Evolutionary conservation across 768 basidiomycete species (phyloP).

Genomic region (Suillus subaureus): DNA sequence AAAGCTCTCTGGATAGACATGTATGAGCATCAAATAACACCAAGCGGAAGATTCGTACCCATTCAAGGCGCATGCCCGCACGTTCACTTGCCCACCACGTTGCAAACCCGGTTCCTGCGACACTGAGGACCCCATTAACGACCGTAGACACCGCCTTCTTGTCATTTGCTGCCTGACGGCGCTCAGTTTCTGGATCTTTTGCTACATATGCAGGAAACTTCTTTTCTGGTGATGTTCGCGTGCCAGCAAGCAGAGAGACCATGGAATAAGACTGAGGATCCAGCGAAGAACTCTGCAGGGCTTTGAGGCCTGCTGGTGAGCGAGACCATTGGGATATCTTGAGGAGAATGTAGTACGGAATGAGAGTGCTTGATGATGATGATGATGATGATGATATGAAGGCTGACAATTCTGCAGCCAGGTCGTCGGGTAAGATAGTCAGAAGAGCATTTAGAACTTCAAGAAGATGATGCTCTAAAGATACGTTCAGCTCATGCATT

Average conservation of each 20-base stretch:
- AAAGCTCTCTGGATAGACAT: constrained; percentile 51
- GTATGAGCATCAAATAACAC: constrained; percentile 12
- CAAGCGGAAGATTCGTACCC: constrained; percentile 47
- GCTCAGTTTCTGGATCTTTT: constrained; percentile 49
- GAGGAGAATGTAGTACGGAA: constrained; percentile 63
- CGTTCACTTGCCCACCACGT: constrained; percentile 73
- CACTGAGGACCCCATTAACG: constrained; percentile 71
- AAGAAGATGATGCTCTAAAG: constrained; percentile 66
- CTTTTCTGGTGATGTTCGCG: constrained; percentile 76
- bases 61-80: constrained; percentile 70
- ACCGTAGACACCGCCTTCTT: constrained; percentile 68
- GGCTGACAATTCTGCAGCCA: constrained; percentile 42
- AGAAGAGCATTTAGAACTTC: constrained; percentile 49
- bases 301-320: constrained; percentile 44
- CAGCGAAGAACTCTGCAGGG: constrained; percentile 45
- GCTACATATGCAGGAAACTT: constrained; percentile 58
- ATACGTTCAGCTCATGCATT: constrained; percentile 50
- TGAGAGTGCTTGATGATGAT: constrained; percentile 33
- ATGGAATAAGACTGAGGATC: constrained; percentile 62
- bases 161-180: constrained; percentile 51
- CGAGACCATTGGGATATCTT: constrained; percentile 72
- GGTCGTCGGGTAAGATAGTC: constrained; percentile 46
- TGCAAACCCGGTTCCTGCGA: constrained; percentile 65
- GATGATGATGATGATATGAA: constrained; percentile 37
- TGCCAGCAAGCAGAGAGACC: constrained; percentile 76